Evolutionary conservation across 805 yeast species (phyloP).

Genomic region (Metschnikowia dekortorum): DNA sequence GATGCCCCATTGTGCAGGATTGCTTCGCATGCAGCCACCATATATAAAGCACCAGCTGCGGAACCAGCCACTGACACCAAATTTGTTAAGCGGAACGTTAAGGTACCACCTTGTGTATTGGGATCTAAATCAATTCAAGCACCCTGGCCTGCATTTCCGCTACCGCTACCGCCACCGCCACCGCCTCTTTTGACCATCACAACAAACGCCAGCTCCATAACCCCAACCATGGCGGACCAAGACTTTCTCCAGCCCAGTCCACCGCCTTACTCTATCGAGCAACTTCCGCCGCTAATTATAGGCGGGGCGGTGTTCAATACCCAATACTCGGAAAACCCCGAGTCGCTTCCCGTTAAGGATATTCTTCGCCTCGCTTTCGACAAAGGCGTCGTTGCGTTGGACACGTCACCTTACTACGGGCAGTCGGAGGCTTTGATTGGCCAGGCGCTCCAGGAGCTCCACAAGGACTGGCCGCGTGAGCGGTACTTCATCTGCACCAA

Average conservation of each 20-base stretch:
- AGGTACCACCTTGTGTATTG: too few species aligned
- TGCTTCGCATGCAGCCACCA: not conserved
- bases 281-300: slow-evolving; percentile 56
- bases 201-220: too few species aligned
- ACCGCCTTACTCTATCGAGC: slow-evolving; percentile 21
- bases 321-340: slow-evolving; percentile 73
- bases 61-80: too few species aligned
- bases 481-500: slow-evolving; percentile 73
- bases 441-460: slow-evolving; percentile 42
- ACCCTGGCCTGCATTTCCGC: too few species aligned
- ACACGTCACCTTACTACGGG: slow-evolving; percentile 93
- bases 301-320: slow-evolving; percentile 90
- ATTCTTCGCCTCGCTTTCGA: slow-evolving; percentile 58
- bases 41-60: not conserved
- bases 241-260: slow-evolving; percentile 6
- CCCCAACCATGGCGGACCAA: slow-evolving; percentile 5
- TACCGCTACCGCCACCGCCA: too few species aligned
- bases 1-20: not conserved
- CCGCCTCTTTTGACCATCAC: too few species aligned
- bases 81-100: too few species aligned
- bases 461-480: slow-evolving; percentile 47
- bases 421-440: slow-evolving; percentile 79
- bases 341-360: slow-evolving; percentile 49
- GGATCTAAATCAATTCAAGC: too few species aligned
- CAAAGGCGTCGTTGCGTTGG: slow-evolving; percentile 71